Evolutionary conservation across 2,329 filamentous ascomycete species (phyloP), one percentile per base, ranked within the genome.

Genomic region (Cladosporium velox): DNA sequence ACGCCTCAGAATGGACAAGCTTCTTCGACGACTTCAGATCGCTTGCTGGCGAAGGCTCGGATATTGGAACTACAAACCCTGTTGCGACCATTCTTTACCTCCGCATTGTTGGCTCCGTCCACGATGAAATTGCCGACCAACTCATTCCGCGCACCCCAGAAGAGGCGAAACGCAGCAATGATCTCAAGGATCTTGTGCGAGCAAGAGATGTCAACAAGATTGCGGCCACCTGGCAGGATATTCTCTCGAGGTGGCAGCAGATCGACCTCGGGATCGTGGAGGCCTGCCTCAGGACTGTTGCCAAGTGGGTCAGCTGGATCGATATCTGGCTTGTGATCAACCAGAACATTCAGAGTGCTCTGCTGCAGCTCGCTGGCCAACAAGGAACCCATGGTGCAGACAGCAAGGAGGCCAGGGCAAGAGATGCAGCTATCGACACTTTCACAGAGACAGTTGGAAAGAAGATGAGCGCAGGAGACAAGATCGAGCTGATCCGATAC

Each of bases 291-390:
- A 92, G 90, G 79, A 90, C 93, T n/a, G 88, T 99, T 70, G 93
- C 92, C 44, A 95, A 94, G 77, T 99, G 95, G 94, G 93, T 97
- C 67, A 96, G 93, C 85, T 99, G 95, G 95, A 96, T 96, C 74
- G 95, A 98, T 76, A 98, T 99, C 73, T 91, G 91, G 60, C 84
- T 99, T 66, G 89, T 99, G 54, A 92, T 99, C 73, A 96, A 96
- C 78, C 88, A 93, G 76, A 87, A 90, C 64, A 95, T 97, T 86
- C 87, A 98, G 73, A 88, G 86, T 75, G 86, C 93, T 59, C 85
- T 99, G 67, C 90, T 97, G 74, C 91, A 95, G 70, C 87, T 98
- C 70, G 90, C 96, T 65, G 92, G 91, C n/a, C 90, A 78, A 83
- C 88, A 79, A 78, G 86, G 75, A 85, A 88, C 77, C 75, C 84